Base-by-base conservation (phyloP, 192 early-diverging fungal genomes). In the Oehlia diaphana region DNA sequence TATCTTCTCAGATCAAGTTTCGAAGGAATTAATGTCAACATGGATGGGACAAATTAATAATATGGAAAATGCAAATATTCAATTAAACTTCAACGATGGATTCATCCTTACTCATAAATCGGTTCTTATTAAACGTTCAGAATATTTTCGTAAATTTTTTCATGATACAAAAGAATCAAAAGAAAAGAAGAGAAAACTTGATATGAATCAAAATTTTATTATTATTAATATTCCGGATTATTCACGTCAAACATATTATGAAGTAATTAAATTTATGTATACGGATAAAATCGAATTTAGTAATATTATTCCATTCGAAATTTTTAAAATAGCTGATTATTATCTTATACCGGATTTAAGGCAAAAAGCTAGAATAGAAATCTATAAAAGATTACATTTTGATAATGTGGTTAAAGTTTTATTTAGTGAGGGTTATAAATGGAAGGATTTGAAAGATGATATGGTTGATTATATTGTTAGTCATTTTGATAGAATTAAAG, bases 81-180 rank as follows among this genome's bases (percentile, higher is more conserved):
- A 77, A 64, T 77, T 77, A 65, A 66, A 65, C 65, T 13, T 77
- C 16, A 44, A 35, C 9, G 63, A 65, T 42, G 37, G 9, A 65
- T 42, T 13, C 5, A 77, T 77, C 16, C 42, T 26, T 66, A 63
- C 78, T 9, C 39, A 47, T 42, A 74, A 58, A 31, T 58, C 49
- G 8, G 49, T 79, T 42, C 72, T 79, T 12, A 28, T n/a, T 39
- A 39, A 77, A 16, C 70, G 78, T 28, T 73, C 69, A 12, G 78
- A 79, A 70, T 79, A 79, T 74, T 79, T 79, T 64, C 70, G 47
- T 21, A 64, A 61, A 58, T 49, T 79, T 14, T 77, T 79, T 39
- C 75, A 75, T 61, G 77, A 42, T 35, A 33, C 72, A 73, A 50
- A n/a, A 14, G 78, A 73, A 7, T 6, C 10, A 3, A 58, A 58